Conservation (phyloP, 768 basidiomycete species). For the Phlebiopsis gigantea region DNA sequence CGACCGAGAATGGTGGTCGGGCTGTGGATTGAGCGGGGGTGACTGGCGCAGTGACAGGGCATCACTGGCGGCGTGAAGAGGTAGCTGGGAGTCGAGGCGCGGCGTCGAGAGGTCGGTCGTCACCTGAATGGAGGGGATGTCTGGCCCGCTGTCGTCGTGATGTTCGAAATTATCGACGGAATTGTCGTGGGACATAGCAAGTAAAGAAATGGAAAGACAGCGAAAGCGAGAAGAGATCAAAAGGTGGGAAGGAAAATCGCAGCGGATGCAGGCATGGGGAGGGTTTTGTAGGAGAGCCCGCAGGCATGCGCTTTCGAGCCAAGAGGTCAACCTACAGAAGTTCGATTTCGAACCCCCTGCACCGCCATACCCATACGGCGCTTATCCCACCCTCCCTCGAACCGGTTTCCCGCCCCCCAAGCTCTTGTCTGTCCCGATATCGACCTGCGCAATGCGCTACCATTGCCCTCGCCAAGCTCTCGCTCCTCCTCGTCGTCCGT, state of each 20-base stretch:
- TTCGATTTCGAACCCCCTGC: slow-evolving; percentile 1
- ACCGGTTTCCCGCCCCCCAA: neutral
- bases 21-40: neutral
- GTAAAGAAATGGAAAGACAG: neutral
- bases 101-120: slow-evolving; percentile 19
- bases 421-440: neutral
- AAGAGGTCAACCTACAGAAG: neutral
- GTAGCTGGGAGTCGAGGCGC: neutral
- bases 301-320: neutral
- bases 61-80: slow-evolving; percentile 9
- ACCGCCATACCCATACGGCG: slow-evolving; percentile 7
- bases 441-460: neutral
- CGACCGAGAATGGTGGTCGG: slow-evolving; percentile 1
- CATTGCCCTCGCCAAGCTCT: neutral
- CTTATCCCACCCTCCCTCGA: neutral
- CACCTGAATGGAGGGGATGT: slow-evolving; percentile 12
- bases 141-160: slow-evolving; percentile 6
- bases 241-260: neutral
- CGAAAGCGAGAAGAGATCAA: neutral
- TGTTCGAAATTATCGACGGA: neutral
- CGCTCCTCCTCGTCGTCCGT: neutral
- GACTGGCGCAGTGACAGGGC: slow-evolving; percentile 8
- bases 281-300: neutral
- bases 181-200: slow-evolving; percentile 7
- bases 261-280: slow-evolving; percentile 4